Evolutionary conservation across 2,329 filamentous ascomycete genomes (phyloP), one percentile per base, ranked within the genome.

Genomic region (Fusarium torulosum): DNA sequence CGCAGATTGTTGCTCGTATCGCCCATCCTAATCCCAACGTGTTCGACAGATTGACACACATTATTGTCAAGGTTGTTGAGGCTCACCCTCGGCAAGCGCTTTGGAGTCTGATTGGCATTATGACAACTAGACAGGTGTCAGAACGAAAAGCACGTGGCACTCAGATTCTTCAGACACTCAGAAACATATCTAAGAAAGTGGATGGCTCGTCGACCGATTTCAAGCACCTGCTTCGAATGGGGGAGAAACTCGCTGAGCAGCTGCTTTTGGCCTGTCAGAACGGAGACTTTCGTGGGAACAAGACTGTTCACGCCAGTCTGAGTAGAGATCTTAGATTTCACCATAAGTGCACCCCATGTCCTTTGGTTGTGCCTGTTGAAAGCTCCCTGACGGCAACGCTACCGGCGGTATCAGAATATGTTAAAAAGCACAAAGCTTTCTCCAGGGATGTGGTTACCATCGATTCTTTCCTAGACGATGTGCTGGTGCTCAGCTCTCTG

Each of bases 1-100:
- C 96, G 7, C 96, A 99, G 78, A 91, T 99, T 64, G 92, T 99
- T 57, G 96, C 95, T n/a, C 90, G 96, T 31, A 97, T 99, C 72
- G 92, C 92, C 44, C 96, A 99, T 79, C 89, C 91, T 1, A 92
- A 97, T 76, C 79, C 79, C 6, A 87, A 89, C 2, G 93, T 97
- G 3, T 96, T 93, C 79, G 88, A 90, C 59, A 83, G 92, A 11
- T 81, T 99, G 8, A 88, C 90, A 53, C 85, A 86, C 33, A 95
- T 98, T 69, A 94, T 99, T 55, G 82, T 91, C 63, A 95, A 92
- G 75, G 93, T 97, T n/a, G 90, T 97, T 10, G 85, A 89, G 41
- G 84, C 88, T n/a, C 92, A 97, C 77, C 95, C 96, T 1, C 93
- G 92, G 63, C 96, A 99, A 78, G 91, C 94, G 1, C 79, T 98